These are phyloP conservation scores for Talaromyces sp. DNA, from an alignment of 2,329 filamentous ascomycete genomes.

Conservation along the genomic window DNA sequence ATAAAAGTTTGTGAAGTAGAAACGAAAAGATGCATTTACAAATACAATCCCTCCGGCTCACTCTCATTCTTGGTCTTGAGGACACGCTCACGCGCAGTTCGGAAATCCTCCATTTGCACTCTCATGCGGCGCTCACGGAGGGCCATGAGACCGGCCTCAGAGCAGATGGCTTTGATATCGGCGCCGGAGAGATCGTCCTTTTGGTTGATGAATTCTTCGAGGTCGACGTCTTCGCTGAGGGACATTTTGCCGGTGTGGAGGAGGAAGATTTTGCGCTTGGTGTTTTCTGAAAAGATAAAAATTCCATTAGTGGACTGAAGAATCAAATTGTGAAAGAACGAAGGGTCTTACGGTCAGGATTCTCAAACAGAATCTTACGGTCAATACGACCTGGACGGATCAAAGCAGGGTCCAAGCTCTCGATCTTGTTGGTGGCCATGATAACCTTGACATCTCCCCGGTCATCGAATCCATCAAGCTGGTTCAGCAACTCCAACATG, in stretches of 20 bases:
- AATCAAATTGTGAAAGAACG: background rate
- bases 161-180: slow-evolving; percentile 98
- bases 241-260: slow-evolving; percentile 99
- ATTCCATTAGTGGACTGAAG: background rate
- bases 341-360: slow-evolving; percentile 59
- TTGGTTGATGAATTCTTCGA: slow-evolving; percentile 97
- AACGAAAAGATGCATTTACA: slow-evolving; percentile 58
- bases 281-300: slow-evolving; percentile 60
- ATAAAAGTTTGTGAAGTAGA: background rate
- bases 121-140: slow-evolving; percentile 93
- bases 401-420: slow-evolving; percentile 90
- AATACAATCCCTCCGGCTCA: slow-evolving; percentile 95
- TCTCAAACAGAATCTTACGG: slow-evolving; percentile 85
- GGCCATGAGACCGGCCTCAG: slow-evolving; percentile 91
- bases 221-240: slow-evolving; percentile 89
- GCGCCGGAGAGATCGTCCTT: slow-evolving; percentile 97
- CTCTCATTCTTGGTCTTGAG: slow-evolving; percentile 98
- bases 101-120: slow-evolving; percentile 98
- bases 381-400: slow-evolving; percentile 98
- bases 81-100: slow-evolving; percentile 85
- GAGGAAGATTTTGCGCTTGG: slow-evolving; percentile 95
- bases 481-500: slow-evolving; percentile 97
- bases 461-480: slow-evolving; percentile 98
- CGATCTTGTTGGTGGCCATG: slow-evolving; percentile 99
- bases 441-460: slow-evolving; percentile 98